A percentile compares a stretch with the other conserved stretches of the same genome.
Conservation (phyloP, 2,329 filamentous ascomycete genomes). For the Zymoseptoria pseudotritici region DNA sequence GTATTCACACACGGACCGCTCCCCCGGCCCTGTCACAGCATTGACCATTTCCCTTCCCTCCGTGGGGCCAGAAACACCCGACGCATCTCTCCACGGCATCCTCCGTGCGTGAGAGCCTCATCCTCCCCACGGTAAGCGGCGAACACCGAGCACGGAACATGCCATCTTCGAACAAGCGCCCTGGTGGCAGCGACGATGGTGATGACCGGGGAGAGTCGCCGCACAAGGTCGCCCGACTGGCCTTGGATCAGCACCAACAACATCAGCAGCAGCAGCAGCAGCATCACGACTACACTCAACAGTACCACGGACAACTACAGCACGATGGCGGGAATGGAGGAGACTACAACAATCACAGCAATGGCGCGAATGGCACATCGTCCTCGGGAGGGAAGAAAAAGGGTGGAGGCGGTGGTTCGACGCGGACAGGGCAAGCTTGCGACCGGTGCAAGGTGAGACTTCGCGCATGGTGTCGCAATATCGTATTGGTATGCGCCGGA, state of each 20-base stretch:
- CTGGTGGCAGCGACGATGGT: constrained; percentile 17
- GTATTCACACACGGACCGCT: too few species aligned
- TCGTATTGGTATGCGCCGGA: not conserved
- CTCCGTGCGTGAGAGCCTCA: not conserved
- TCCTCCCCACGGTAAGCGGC: not conserved
- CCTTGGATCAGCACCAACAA: constrained; percentile 5
- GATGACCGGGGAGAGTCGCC: constrained; percentile 1
- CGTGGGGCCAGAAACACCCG: not conserved
- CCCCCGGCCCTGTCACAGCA: not conserved
- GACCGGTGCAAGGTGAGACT: constrained; percentile 74
- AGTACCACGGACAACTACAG: constrained; percentile 1
- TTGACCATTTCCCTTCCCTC: not conserved
- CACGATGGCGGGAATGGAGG: not conserved
- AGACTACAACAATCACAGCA: not conserved
- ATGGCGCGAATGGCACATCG: not conserved
- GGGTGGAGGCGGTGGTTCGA: constrained; percentile 47
- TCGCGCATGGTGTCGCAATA: not conserved
- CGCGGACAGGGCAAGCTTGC: constrained; percentile 74
- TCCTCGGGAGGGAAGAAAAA: constrained; percentile 28
- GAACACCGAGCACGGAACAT: constrained; percentile 5
- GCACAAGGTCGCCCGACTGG: constrained; percentile 1
- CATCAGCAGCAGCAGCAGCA: constrained; percentile 2
- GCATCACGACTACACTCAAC: not conserved
- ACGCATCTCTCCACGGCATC: not conserved
- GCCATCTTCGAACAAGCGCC: constrained; percentile 18